Evolutionary conservation across 495 filamentous ascomycete species (phyloP).

Genomic region (Penicillium cinerascens): DNA sequence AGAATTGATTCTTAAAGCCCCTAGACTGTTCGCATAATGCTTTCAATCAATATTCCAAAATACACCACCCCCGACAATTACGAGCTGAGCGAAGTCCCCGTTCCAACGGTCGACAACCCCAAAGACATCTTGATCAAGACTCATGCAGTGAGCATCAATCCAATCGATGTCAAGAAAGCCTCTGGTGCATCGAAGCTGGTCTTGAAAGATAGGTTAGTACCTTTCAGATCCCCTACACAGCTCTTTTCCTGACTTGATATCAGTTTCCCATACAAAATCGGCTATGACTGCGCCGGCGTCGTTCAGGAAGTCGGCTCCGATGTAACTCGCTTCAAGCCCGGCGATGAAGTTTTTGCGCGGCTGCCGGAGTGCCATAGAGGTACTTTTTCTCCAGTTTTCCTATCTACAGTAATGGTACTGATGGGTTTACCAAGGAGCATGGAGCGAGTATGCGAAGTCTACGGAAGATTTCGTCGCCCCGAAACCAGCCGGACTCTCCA

Average conservation of each 20-base stretch:
- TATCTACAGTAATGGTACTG: neutral
- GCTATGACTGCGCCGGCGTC: constrained; percentile 45
- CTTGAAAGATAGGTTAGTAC: constrained; percentile 24
- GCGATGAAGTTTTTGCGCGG: constrained; percentile 50
- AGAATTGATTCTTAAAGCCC: neutral
- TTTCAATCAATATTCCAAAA: constrained; percentile 39
- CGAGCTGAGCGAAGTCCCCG: constrained; percentile 38
- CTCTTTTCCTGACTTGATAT: constrained; percentile 8
- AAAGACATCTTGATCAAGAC: constrained; percentile 50
- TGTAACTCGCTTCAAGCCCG: constrained; percentile 42
- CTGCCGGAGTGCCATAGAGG: constrained; percentile 28
- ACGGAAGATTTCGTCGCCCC: constrained; percentile 33
- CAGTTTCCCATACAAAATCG: constrained; percentile 40
- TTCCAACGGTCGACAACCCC: constrained; percentile 10
- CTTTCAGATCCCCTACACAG: neutral
- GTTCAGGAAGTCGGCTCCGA: constrained; percentile 41
- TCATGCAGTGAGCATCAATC: constrained; percentile 46
- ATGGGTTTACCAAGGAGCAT: constrained; percentile 15
- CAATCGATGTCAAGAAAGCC: constrained; percentile 50
- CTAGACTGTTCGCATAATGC: constrained; percentile 30
- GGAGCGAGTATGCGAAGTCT: constrained; percentile 39
- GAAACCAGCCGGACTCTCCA: constrained; percentile 35
- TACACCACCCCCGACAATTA: constrained; percentile 42
- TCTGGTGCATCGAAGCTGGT: constrained; percentile 26
- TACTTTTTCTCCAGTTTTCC: neutral